Conservation (phyloP, 2,329 filamentous ascomycete species). For the Fusarium sp. region DNA sequence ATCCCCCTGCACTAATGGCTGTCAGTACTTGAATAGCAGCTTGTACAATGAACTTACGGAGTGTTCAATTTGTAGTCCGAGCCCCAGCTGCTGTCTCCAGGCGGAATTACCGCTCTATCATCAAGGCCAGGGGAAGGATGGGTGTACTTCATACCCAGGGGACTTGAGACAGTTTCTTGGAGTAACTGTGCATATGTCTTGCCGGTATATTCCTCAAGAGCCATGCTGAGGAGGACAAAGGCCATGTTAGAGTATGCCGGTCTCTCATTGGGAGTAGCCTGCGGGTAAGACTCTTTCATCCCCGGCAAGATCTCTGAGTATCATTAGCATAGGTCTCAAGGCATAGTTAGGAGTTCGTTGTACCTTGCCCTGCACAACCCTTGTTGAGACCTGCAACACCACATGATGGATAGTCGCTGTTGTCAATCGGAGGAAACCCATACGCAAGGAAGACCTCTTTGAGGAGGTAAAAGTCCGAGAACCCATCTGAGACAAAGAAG, state of each 20-base stretch:
- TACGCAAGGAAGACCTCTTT: slow-evolving; percentile 47
- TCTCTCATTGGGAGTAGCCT: slow-evolving; percentile 44
- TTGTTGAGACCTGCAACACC: slow-evolving; percentile 49
- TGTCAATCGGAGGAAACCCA: slow-evolving; percentile 50
- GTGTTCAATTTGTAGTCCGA: slow-evolving; percentile 46
- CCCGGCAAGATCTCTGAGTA: slow-evolving; percentile 45
- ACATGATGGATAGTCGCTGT: slow-evolving; percentile 49
- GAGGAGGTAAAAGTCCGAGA: slow-evolving; percentile 49
- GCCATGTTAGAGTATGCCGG: slow-evolving; percentile 55
- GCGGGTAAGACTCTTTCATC: slow-evolving; percentile 44
- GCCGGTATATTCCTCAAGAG: slow-evolving; percentile 43
- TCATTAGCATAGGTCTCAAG: neutral
- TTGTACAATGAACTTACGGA: slow-evolving; percentile 40
- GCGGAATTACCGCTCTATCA: slow-evolving; percentile 46
- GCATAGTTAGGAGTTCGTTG: neutral
- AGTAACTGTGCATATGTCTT: slow-evolving; percentile 45
- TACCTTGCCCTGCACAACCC: slow-evolving; percentile 48
- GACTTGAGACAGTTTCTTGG: slow-evolving; percentile 24
- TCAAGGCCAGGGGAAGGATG: slow-evolving; percentile 45
- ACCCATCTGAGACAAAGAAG: slow-evolving; percentile 41
- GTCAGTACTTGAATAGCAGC: neutral
- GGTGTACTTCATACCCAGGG: slow-evolving; percentile 31
- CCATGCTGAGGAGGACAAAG: slow-evolving; percentile 50
- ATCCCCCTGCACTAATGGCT: slow-evolving; percentile 43
- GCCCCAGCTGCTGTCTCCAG: slow-evolving; percentile 47